Evolutionary conservation across 2,329 filamentous ascomycete genomes (phyloP).

Genomic region (Alternaria gaisen): DNA sequence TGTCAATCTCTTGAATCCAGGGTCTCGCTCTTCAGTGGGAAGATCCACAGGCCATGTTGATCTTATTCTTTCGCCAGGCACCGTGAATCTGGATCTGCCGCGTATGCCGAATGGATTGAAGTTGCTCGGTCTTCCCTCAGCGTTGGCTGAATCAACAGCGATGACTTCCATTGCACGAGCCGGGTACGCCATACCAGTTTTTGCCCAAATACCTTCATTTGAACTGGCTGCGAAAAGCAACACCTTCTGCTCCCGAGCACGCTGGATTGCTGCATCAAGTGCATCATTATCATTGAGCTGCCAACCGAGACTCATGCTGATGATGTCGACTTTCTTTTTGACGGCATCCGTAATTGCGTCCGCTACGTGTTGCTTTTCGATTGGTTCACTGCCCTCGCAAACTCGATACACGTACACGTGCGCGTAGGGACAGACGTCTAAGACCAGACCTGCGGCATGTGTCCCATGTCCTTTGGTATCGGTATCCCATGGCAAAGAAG

Average conservation of each 20-base stretch:
- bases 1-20: not conserved
- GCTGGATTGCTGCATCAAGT: no score
- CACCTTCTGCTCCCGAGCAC: no score
- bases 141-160: constrained; percentile 17
- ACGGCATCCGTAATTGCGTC: constrained; percentile 23
- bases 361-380: constrained; percentile 8
- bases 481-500: no score
- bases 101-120: constrained; percentile 11
- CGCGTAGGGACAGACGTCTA: no score
- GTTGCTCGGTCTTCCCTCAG: constrained; percentile 3
- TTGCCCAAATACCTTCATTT: no score
- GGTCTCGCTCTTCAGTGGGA: not conserved
- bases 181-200: constrained; percentile 14
- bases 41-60: not conserved
- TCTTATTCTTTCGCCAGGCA: not conserved
- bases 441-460: no score
- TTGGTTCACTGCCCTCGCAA: not conserved
- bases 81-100: not conserved
- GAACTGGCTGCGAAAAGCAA: no score
- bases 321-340: constrained; percentile 20
- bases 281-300: not conserved
- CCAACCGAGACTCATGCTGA: constrained; percentile 25
- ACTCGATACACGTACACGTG: no score
- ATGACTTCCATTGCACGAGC: constrained; percentile 20
- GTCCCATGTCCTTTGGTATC: no score